A percentile compares a stretch with the other conserved stretches of the same genome.
Conservation (phyloP, 2,329 filamentous ascomycete genomes). For the Talaromyces sp. region DNA sequence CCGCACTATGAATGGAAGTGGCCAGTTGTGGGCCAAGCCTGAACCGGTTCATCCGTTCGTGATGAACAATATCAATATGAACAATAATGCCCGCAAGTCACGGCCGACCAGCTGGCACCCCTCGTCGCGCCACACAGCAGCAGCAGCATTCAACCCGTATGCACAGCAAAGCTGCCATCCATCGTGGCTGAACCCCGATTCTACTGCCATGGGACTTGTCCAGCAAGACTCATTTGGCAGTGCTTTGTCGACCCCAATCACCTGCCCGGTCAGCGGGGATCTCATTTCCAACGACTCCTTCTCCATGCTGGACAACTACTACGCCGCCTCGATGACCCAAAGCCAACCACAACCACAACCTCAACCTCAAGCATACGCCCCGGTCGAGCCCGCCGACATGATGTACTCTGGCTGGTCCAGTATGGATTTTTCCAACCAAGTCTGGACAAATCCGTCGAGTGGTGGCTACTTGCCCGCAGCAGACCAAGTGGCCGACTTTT, state of each 20-base stretch:
- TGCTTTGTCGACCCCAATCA: constrained; percentile 11
- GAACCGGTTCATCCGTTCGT: neutral
- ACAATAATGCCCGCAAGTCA: constrained; percentile 31
- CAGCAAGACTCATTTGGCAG: constrained; percentile 6
- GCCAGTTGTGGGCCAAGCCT: constrained; percentile 31
- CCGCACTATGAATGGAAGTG: constrained; percentile 46
- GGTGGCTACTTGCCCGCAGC: constrained; percentile 16
- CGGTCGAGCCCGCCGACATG: constrained; percentile 18
- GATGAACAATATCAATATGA: neutral
- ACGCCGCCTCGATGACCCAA: constrained; percentile 5
- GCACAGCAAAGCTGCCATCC: constrained; percentile 15
- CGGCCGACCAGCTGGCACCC: constrained; percentile 75
- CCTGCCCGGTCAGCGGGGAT: constrained; percentile 11
- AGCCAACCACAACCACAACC: constrained; percentile 12
- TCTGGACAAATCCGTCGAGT: constrained; percentile 2
- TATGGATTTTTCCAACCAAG: constrained; percentile 4
- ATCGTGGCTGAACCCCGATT: constrained; percentile 4
- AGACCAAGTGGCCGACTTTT: constrained; percentile 21
- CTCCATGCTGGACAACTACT: constrained; percentile 9
- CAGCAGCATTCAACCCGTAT: constrained; percentile 1
- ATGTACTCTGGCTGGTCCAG: constrained; percentile 21
- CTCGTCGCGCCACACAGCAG: constrained; percentile 43
- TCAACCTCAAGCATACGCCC: constrained; percentile 12
- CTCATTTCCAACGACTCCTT: constrained; percentile 18
- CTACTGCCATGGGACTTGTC: neutral